These are phyloP conservation scores for Lunularia cruciata DNA, from an alignment of 225 moss, liverwort and hornwort species.

Conservation along the genomic window DNA sequence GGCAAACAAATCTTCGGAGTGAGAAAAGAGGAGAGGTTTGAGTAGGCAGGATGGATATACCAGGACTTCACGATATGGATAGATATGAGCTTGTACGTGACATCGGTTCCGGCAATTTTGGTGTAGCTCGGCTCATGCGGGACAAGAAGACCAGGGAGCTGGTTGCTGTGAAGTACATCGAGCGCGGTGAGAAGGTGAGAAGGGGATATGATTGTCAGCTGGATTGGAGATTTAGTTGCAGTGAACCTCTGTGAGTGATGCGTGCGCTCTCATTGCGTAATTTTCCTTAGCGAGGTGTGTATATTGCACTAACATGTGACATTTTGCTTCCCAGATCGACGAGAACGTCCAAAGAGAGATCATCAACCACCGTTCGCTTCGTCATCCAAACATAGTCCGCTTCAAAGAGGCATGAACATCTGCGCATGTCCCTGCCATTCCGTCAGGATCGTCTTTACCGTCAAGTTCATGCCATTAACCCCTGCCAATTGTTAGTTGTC, in stretches of 20 bases:
- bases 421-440: background rate
- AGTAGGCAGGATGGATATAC: conserved; percentile 26
- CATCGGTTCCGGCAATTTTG: conserved; percentile 53
- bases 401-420: conserved; percentile 39
- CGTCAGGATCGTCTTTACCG: background rate
- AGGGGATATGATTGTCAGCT: too few relatives aligned
- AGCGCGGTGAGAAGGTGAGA: conserved; percentile 54
- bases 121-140: conserved; percentile 54
- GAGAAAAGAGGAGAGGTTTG: background rate
- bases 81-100: conserved; percentile 52
- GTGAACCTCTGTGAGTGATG: too few relatives aligned
- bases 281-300: background rate
- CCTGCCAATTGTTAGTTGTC: background rate
- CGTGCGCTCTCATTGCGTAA: too few relatives aligned
- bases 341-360: conserved; percentile 56
- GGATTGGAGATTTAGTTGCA: too few relatives aligned
- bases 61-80: conserved; percentile 44
- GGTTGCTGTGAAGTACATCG: conserved; percentile 56
- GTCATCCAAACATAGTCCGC: conserved; percentile 54
- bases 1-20: background rate
- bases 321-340: conserved; percentile 43
- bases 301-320: background rate
- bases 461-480: too few relatives aligned
- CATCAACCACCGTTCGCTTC: conserved; percentile 49
- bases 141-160: conserved; percentile 56